These are phyloP conservation scores for Pascua sp. DNA, from an alignment of 1,284 basidiomycete species.

Conservation along the genomic window DNA sequence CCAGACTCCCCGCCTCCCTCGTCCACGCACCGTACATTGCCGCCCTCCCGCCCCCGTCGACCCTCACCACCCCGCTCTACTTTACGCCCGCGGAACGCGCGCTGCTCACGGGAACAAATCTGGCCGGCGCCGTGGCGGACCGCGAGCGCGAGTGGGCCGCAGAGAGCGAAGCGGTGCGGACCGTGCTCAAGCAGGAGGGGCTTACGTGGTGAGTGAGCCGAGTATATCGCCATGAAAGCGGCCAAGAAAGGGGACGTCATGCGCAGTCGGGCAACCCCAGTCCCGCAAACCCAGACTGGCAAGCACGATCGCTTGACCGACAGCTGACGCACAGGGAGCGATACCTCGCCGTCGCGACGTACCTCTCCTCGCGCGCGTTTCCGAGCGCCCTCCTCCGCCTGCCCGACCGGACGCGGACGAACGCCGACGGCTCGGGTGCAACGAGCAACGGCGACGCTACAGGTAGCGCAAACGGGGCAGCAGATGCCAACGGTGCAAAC, in stretches of 20 bases:
- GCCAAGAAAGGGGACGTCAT: too few relatives aligned
- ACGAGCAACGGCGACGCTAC: slow-evolving; percentile 12
- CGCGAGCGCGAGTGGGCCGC: slow-evolving; percentile 58
- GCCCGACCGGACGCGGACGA: slow-evolving; percentile 22
- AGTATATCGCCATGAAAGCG: too few relatives aligned
- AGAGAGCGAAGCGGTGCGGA: slow-evolving; percentile 58
- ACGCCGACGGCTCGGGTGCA: slow-evolving; percentile 15
- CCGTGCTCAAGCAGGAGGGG: slow-evolving; percentile 51
- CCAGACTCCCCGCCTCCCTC: slow-evolving; percentile 42
- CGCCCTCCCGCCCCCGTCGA: slow-evolving; percentile 59
- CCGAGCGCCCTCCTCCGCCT: slow-evolving; percentile 70
- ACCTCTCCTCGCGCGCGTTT: slow-evolving; percentile 81
- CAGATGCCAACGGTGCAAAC: too few relatives aligned
- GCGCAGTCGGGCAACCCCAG: too few relatives aligned
- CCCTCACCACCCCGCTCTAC: slow-evolving; percentile 70
- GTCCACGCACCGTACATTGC: slow-evolving; percentile 60
- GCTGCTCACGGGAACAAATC: slow-evolving; percentile 68
- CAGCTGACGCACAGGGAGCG: slow-evolving; percentile 57
- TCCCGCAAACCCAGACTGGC: too few relatives aligned
- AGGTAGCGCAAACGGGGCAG: too few relatives aligned
- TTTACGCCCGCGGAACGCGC: slow-evolving; percentile 63
- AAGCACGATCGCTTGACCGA: too few relatives aligned
- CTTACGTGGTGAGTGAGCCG: slow-evolving; percentile 63
- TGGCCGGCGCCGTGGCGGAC: slow-evolving; percentile 68
- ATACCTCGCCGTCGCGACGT: slow-evolving; percentile 67